Evolutionary conservation across 306 rosid species (phyloP).

Genomic region (Dalbergia cochinchinensis): DNA sequence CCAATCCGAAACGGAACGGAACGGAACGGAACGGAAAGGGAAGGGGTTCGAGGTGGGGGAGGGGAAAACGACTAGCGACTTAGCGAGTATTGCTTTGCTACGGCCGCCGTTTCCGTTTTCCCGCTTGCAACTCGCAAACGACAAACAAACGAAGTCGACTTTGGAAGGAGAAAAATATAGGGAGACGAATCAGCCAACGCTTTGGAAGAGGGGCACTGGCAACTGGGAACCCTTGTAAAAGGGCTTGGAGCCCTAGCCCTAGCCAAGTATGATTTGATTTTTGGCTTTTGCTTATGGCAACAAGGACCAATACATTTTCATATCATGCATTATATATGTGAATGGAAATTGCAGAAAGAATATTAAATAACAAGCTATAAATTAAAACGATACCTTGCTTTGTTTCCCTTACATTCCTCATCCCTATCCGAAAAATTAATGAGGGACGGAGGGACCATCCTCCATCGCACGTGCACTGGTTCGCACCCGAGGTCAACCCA

Average conservation of each 20-base stretch:
- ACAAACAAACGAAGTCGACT: slow-evolving; percentile 49
- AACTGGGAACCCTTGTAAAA: neutral
- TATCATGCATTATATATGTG: neutral
- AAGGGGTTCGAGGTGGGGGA: no score
- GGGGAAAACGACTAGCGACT: slow-evolving; percentile 35
- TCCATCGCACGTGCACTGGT: slow-evolving; percentile 40
- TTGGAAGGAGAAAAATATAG: neutral
- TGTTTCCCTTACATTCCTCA: neutral
- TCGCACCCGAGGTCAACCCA: neutral
- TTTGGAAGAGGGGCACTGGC: slow-evolving; percentile 1
- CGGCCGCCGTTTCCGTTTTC: slow-evolving; percentile 63
- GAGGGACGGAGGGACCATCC: slow-evolving; percentile 2
- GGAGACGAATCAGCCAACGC: neutral
- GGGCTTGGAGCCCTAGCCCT: neutral
- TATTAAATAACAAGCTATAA: neutral
- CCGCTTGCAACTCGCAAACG: slow-evolving; percentile 45
- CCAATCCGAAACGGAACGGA: slow-evolving; percentile 21
- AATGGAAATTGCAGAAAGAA: slow-evolving; percentile 10
- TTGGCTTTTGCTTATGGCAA: neutral
- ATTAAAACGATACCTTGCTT: slow-evolving; percentile 2
- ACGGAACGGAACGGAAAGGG: neutral
- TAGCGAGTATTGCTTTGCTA: slow-evolving; percentile 5
- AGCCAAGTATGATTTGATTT: neutral
- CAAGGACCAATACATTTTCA: slow-evolving; percentile 27
- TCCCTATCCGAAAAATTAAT: slow-evolving; percentile 23